Conservation (phyloP, 2,329 filamentous ascomycete species). For the Aspergillus aculeatus region DNA sequence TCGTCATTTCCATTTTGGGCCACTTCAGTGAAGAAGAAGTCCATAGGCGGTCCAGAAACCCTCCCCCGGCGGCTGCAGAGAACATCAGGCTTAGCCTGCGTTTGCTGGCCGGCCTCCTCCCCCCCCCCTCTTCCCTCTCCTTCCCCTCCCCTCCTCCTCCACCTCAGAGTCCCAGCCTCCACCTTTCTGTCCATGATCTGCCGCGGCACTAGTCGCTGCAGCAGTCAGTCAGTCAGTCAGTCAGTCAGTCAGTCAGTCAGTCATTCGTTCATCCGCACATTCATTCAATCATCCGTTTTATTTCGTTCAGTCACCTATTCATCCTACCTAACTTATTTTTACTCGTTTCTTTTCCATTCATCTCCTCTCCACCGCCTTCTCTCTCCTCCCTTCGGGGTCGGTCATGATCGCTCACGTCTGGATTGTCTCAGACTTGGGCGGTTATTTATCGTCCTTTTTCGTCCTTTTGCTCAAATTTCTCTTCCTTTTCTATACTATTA, state of each 20-base stretch:
- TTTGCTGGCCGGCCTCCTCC: conserved; percentile 20
- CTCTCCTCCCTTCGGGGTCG: conserved; percentile 14
- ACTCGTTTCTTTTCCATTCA: background rate
- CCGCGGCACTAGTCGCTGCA: conserved; percentile 18
- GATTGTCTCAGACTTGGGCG: conserved; percentile 28
- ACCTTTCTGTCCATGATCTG: conserved; percentile 28
- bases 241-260: no score
- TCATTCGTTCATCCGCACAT: no score
- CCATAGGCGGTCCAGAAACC: conserved; percentile 13
- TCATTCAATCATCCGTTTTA: no score
- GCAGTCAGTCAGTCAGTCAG: conserved; percentile 12
- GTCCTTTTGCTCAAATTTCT: conserved; percentile 13
- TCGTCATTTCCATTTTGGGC: background rate
- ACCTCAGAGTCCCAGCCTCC: conserved; percentile 21
- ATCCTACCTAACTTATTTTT: background rate
- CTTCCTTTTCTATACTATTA: conserved; percentile 22
- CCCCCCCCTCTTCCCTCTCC: background rate
- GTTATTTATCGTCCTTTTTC: conserved; percentile 26
- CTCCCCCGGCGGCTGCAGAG: conserved; percentile 15
- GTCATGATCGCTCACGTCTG: conserved; percentile 20
- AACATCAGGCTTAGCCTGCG: conserved; percentile 20
- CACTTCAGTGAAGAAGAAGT: conserved; percentile 9
- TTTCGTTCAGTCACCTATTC: background rate
- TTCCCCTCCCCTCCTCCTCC: conserved; percentile 4
- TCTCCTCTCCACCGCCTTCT: background rate